These are phyloP conservation scores for Blastomyces percursus DNA, from an alignment of 2,329 filamentous ascomycete genomes.

Conservation along the genomic window DNA sequence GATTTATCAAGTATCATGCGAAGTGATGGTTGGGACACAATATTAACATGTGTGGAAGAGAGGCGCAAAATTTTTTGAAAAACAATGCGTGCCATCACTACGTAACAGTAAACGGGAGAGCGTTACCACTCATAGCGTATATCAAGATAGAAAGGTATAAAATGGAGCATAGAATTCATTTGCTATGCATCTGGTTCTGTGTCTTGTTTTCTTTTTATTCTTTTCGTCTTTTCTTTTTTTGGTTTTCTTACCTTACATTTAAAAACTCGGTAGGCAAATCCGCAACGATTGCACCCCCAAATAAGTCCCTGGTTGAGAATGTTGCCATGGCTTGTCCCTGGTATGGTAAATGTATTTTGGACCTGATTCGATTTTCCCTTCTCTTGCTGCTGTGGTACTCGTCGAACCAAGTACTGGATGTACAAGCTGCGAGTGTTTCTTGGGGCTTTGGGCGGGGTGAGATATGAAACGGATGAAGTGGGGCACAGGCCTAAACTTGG, in stretches of 20 bases:
- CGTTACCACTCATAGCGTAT: not conserved
- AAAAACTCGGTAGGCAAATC: slow-evolving; percentile 16
- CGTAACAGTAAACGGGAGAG: not conserved
- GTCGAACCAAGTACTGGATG: not conserved
- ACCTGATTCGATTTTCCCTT: not conserved
- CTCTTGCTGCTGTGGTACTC: not conserved
- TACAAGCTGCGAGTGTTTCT: not conserved
- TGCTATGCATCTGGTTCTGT: not conserved
- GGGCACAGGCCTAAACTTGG: not conserved
- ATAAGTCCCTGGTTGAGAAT: slow-evolving; percentile 14
- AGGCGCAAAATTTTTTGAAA: not conserved
- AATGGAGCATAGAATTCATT: not conserved
- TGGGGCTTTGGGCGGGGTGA: not conserved
- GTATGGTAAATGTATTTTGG: not conserved
- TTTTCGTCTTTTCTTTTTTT: not conserved
- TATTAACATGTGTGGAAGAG: not conserved
- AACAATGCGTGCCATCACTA: not conserved
- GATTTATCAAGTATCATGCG: not conserved
- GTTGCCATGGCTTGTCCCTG: not conserved
- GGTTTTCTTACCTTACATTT: slow-evolving; percentile 17
- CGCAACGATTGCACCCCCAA: slow-evolving; percentile 19
- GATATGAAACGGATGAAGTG: not conserved
- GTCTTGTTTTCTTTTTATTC: not conserved
- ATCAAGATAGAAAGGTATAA: not conserved
- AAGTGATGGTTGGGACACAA: not conserved